Percentiles rank a stretch among this genome's conserved stretches.
Conservation (phyloP, 2,329 filamentous ascomycete species). For the Exophiala aquamarina region DNA sequence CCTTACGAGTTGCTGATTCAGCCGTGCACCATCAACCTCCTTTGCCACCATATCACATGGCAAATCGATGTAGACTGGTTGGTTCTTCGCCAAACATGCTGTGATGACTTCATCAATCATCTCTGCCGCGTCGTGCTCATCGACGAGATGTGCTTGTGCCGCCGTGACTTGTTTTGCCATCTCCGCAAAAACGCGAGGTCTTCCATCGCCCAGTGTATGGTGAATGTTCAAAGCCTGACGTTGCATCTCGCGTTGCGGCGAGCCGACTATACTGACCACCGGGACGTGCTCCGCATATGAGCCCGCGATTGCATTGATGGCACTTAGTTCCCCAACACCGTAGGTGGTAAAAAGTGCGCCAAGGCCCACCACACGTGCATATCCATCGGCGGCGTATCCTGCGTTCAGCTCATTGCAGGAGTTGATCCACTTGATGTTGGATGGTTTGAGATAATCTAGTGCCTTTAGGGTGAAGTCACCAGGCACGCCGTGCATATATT, state of each 20-base stretch:
- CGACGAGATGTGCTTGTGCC: slow-evolving; percentile 46
- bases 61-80: slow-evolving; percentile 57
- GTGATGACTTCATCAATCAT: slow-evolving; percentile 53
- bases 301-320: slow-evolving; percentile 37
- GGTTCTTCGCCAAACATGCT: slow-evolving; percentile 50
- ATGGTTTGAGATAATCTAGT: slow-evolving; percentile 56
- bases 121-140: slow-evolving; percentile 45
- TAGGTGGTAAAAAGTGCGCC: slow-evolving; percentile 54
- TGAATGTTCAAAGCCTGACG: slow-evolving; percentile 38
- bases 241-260: slow-evolving; percentile 50
- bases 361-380: slow-evolving; percentile 58
- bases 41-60: slow-evolving; percentile 52
- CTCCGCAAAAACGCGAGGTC: slow-evolving; percentile 51
- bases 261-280: slow-evolving; percentile 62
- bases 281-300: slow-evolving; percentile 59
- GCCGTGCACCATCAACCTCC: slow-evolving; percentile 59
- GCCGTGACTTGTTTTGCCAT: slow-evolving; percentile 51
- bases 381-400: slow-evolving; percentile 75
- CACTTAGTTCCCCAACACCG: slow-evolving; percentile 54
- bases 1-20: slow-evolving; percentile 67
- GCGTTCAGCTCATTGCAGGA: slow-evolving; percentile 63
- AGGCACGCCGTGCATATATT: slow-evolving; percentile 52
- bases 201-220: slow-evolving; percentile 44
- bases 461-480: slow-evolving; percentile 46
- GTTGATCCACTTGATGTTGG: slow-evolving; percentile 57